These are phyloP conservation scores for Pseudogymnoascus sp. DNA, from an alignment of 2,329 filamentous ascomycete genomes.

Conservation along the genomic window DNA sequence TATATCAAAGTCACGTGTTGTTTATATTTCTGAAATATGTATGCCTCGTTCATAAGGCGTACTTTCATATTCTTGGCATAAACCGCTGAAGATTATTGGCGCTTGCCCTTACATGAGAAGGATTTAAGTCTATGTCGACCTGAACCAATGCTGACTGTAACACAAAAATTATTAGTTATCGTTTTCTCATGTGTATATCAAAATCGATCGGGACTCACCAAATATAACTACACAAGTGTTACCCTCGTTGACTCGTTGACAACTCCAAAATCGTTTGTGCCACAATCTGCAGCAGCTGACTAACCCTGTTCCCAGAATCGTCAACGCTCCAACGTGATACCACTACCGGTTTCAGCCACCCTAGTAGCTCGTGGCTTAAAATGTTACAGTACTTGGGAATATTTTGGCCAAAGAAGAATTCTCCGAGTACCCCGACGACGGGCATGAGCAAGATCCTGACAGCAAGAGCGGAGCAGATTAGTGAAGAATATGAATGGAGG, in stretches of 20 bases:
- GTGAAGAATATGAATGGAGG: neutral
- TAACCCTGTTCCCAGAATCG: neutral
- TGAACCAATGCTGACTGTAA: neutral
- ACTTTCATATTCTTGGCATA: neutral
- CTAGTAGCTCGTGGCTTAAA: conserved; percentile 1
- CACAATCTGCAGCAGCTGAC: conserved; percentile 1
- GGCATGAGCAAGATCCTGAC: neutral
- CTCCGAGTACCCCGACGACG: neutral
- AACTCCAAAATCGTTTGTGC: neutral
- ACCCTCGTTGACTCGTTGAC: neutral
- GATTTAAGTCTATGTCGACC: neutral
- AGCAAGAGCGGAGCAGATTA: neutral
- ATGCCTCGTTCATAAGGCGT: neutral
- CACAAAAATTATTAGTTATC: neutral
- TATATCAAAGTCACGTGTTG: neutral
- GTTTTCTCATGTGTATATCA: neutral
- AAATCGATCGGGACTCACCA: neutral
- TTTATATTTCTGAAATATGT: too few species aligned
- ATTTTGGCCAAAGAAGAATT: neutral
- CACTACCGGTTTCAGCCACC: neutral
- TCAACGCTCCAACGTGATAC: neutral
- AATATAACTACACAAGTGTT: neutral
- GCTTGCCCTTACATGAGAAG: neutral
- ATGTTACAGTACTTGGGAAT: neutral
- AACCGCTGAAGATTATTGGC: neutral